Percentiles rank a stretch among this genome's conserved stretches.
These are phyloP conservation scores for Venturia oleaginea DNA, from an alignment of 2,329 filamentous ascomycete species.

Conservation along the genomic window DNA sequence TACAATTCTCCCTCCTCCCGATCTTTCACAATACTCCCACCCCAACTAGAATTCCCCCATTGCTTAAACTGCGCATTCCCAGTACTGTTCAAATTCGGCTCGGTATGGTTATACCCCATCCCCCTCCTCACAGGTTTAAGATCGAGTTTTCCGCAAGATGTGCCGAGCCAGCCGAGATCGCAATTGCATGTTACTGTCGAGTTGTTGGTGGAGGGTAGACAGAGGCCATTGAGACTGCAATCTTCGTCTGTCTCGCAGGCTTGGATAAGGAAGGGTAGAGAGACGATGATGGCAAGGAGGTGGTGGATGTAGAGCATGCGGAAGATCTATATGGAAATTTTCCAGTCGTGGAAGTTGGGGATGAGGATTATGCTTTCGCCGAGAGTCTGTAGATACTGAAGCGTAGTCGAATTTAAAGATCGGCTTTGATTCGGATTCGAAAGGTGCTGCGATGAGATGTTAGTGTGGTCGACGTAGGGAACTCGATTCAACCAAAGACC, in stretches of 20 bases:
- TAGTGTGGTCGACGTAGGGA: too few relatives aligned
- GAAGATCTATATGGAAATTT: too few relatives aligned
- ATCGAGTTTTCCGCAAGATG: not conserved
- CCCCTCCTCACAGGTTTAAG: not conserved
- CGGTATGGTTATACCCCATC: not conserved
- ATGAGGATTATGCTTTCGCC: too few relatives aligned
- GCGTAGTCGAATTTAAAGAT: too few relatives aligned
- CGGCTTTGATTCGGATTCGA: too few relatives aligned
- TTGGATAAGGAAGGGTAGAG: too few relatives aligned
- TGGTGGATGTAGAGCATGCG: too few relatives aligned
- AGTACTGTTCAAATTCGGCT: not conserved
- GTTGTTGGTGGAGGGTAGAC: not conserved
- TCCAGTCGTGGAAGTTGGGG: too few relatives aligned
- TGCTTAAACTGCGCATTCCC: not conserved
- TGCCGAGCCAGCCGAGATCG: not conserved
- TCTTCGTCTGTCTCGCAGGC: not conserved
- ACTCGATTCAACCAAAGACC: too few relatives aligned
- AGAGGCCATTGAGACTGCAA: not conserved
- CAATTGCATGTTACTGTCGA: not conserved
- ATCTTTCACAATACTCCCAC: not conserved
- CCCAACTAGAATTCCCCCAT: not conserved
- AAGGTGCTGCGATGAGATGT: too few relatives aligned
- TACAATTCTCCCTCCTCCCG: not conserved
- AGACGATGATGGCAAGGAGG: too few relatives aligned
- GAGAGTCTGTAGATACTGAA: too few relatives aligned